phyloP scores from a whole-genome alignment of 2,329 filamentous ascomycete genomes.

The Ophiostoma fasciatum region DNA sequence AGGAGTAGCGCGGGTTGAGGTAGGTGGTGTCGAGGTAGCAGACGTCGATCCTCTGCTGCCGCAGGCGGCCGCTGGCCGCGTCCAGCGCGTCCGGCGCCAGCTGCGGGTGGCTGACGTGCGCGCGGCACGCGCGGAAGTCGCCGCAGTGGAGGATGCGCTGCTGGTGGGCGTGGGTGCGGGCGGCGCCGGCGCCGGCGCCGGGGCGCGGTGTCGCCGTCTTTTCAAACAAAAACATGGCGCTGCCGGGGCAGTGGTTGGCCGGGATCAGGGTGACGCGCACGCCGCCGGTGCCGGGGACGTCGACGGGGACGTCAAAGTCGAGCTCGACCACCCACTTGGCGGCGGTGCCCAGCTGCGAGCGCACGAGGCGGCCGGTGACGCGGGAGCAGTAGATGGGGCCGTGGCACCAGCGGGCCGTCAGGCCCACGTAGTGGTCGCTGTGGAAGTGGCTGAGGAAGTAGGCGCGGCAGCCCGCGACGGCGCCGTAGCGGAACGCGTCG shows the following conservation, averaged over 20 bases:
- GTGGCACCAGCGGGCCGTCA: constrained; percentile 78
- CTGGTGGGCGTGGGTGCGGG: constrained; percentile 47
- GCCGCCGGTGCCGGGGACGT: constrained; percentile 69
- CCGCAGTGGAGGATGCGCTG: constrained; percentile 89
- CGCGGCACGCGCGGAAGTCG: constrained; percentile 82
- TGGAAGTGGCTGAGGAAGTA: constrained; percentile 98
- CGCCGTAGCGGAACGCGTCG: constrained; percentile 90
- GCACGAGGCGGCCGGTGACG: constrained; percentile 79
- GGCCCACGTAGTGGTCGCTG: constrained; percentile 89
- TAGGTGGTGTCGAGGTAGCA: constrained; percentile 98
- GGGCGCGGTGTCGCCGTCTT: constrained; percentile 50
- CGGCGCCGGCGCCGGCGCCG: constrained; percentile 26
- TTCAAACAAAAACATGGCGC: constrained; percentile 84
- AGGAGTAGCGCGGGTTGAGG: constrained; percentile 86
- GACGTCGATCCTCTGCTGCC: constrained; percentile 78
- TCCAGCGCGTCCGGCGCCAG: constrained; percentile 64
- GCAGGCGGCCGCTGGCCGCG: constrained; percentile 50
- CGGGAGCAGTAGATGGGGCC: constrained; percentile 94
- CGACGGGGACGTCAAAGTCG: constrained; percentile 66
- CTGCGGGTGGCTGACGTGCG: constrained; percentile 68
- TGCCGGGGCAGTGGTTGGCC: constrained; percentile 93
- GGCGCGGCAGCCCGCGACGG: constrained; percentile 78
- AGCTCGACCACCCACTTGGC: constrained; percentile 73
- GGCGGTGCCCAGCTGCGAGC: constrained; percentile 72
- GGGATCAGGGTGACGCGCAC: constrained; percentile 87